phyloP scores from a whole-genome alignment of 108 stramenopile genomes.

The Bacterosira constricta region DNA sequence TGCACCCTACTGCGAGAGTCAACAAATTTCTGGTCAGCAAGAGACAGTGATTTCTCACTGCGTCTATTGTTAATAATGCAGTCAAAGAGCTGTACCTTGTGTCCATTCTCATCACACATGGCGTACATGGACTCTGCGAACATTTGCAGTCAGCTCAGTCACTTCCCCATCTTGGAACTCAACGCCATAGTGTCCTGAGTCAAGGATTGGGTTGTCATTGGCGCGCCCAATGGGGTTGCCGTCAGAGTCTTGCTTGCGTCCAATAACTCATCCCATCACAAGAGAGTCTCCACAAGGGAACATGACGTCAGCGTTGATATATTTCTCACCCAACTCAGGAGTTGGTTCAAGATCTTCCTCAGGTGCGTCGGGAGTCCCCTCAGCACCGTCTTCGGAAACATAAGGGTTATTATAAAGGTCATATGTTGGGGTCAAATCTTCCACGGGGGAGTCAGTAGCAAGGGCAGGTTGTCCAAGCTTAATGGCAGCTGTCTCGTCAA shows the following conservation, averaged over 20 bases:
- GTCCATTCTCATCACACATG: too few relatives aligned
- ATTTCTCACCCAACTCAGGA: slow-evolving; percentile 12
- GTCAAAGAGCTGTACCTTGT: too few relatives aligned
- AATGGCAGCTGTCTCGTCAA: background rate
- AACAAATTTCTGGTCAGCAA: too few relatives aligned
- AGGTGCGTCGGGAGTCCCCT: too few relatives aligned
- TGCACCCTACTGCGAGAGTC: too few relatives aligned
- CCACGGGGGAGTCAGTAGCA: background rate
- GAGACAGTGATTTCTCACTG: too few relatives aligned
- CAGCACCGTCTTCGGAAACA: background rate
- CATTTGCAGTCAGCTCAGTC: slow-evolving; percentile 17
- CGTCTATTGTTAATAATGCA: too few relatives aligned
- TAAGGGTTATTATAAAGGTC: background rate
- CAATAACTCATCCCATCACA: slow-evolving; percentile 20
- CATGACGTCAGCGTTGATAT: slow-evolving; percentile 28
- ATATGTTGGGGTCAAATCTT: background rate
- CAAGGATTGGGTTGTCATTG: slow-evolving; percentile 12
- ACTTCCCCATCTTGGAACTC: slow-evolving; percentile 33
- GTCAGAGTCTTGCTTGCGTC: slow-evolving; percentile 34
- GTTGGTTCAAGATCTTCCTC: too few relatives aligned
- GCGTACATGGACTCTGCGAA: slow-evolving; percentile 9
- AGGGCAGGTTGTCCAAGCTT: background rate
- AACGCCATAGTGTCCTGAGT: slow-evolving; percentile 26
- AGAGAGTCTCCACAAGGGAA: slow-evolving; percentile 21
- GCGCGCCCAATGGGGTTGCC: slow-evolving; percentile 37